These are phyloP conservation scores for Saccharomycopsis hybrid DNA, from an alignment of 1,139 yeast genomes.

Conservation along the genomic window DNA sequence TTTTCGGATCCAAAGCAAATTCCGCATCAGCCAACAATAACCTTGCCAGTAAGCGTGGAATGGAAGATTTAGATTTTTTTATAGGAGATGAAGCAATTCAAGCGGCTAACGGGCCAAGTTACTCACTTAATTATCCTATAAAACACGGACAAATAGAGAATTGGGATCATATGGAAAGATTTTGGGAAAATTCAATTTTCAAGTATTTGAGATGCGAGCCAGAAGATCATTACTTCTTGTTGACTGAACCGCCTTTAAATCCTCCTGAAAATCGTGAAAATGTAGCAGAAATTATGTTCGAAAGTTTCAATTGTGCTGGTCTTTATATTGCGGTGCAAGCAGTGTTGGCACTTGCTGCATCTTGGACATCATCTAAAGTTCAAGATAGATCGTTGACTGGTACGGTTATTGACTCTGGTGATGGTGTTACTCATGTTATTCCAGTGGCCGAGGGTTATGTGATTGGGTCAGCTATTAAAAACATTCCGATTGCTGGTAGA, in stretches of 20 bases:
- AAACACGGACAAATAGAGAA: slow-evolving; percentile 97
- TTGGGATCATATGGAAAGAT: slow-evolving; percentile 99
- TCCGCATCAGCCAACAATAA: slow-evolving; percentile 38
- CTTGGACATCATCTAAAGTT: slow-evolving; percentile 97
- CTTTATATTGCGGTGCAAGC: slow-evolving; percentile 98
- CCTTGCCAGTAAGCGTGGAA: slow-evolving; percentile 72
- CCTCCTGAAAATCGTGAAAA: slow-evolving; percentile 99
- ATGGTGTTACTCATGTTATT: slow-evolving; percentile 96
- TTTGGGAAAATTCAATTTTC: slow-evolving; percentile 96
- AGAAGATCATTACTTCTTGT: slow-evolving; percentile 90
- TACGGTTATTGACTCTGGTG: slow-evolving; percentile 96
- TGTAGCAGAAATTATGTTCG: slow-evolving; percentile 98
- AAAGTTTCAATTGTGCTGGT: slow-evolving; percentile 97
- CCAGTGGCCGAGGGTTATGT: slow-evolving; percentile 99
- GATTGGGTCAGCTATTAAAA: slow-evolving; percentile 93
- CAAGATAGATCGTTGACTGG: slow-evolving; percentile 95
- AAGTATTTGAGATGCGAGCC: slow-evolving; percentile 97
- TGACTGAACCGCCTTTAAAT: slow-evolving; percentile 98
- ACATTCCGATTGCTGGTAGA: slow-evolving; percentile 97
- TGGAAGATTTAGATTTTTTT: slow-evolving; percentile 89
- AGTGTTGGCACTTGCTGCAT: slow-evolving; percentile 94
- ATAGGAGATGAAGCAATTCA: slow-evolving; percentile 93
- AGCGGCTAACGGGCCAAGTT: slow-evolving; percentile 86
- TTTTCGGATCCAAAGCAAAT: slow-evolving; percentile 23
- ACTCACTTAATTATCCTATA: slow-evolving; percentile 85